Conservation (phyloP, 208 protist genomes). For the Trypanosoma vivax region DNA sequence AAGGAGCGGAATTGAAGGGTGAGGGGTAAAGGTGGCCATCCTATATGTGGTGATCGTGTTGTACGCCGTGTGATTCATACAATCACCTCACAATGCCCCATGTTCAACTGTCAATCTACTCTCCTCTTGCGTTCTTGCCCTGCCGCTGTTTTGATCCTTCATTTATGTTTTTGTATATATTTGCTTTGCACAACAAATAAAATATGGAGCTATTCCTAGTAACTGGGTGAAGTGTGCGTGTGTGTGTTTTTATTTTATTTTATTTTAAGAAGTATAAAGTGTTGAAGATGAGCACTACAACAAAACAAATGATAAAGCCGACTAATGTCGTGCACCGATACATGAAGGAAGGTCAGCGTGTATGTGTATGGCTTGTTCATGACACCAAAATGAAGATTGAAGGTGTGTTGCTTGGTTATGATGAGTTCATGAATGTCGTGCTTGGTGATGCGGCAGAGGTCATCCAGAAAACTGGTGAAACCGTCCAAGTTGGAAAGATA, state of each 20-base stretch:
- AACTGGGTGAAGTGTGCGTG: no score
- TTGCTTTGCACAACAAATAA: no score
- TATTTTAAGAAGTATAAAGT: constrained; percentile 2
- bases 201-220: no score
- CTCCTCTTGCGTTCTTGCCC: no score
- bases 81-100: no score
- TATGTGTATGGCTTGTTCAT: constrained; percentile 84
- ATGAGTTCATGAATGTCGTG: constrained; percentile 93
- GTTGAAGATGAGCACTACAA: constrained; percentile 26
- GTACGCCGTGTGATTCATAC: no score
- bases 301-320: constrained; percentile 82
- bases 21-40: no score
- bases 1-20: no score
- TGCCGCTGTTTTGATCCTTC: no score
- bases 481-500: constrained; percentile 72
- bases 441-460: constrained; percentile 85
- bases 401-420: constrained; percentile 83
- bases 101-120: no score
- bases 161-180: no score
- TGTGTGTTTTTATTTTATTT: not conserved
- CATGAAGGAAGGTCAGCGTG: constrained; percentile 65
- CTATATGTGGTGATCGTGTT: no score
- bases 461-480: constrained; percentile 61
- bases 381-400: constrained; percentile 75
- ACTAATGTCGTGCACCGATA: constrained; percentile 63